phyloP scores from a whole-genome alignment of 163 green algal species.

The Prototheca cutis region DNA sequence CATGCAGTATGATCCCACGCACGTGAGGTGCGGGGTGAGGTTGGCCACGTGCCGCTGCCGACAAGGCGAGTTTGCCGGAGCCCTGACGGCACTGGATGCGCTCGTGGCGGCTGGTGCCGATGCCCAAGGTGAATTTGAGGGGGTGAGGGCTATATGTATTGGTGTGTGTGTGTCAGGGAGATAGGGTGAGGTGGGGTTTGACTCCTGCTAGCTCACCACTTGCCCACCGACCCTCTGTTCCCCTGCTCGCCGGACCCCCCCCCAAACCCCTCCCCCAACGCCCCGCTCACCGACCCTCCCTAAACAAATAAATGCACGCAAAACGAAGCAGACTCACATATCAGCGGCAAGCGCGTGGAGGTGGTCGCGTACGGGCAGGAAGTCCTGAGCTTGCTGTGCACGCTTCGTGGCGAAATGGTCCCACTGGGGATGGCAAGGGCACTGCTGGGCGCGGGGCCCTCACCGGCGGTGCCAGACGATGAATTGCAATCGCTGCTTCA shows the following conservation, averaged over 20 bases:
- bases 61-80: conserved; percentile 1
- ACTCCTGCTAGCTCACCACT: neutral
- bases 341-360: neutral
- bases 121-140: neutral
- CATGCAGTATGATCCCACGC: conserved; percentile 2
- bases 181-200: neutral
- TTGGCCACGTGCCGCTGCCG: conserved; percentile 6
- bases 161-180: neutral
- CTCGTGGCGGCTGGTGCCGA: neutral
- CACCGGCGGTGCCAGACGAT: no score
- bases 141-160: no score
- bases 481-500: neutral
- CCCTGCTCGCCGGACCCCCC: neutral
- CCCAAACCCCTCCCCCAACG: neutral
- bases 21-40: conserved; percentile 2
- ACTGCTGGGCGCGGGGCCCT: neutral
- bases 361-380: neutral
- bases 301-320: no score
- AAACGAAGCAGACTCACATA: neutral
- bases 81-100: neutral
- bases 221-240: neutral
- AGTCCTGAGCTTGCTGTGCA: neutral
- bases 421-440: neutral
- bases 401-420: neutral
- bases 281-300: no score